Conservation (phyloP, 306 rosid species). For the Inga laurina region DNA sequence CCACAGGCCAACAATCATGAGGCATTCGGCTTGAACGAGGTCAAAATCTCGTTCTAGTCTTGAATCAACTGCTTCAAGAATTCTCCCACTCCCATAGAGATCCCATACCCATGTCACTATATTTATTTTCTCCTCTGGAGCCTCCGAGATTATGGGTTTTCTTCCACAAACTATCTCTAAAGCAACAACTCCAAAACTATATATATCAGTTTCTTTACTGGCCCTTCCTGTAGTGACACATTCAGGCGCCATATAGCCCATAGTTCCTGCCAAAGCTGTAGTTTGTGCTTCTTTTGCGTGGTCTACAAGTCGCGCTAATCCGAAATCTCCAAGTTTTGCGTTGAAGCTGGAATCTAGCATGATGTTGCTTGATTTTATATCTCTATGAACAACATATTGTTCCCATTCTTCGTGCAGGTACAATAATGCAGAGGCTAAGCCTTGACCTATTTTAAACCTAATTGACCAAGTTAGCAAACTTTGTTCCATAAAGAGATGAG, state of each 20-base stretch:
- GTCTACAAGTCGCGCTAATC: constrained; percentile 22
- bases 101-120: not conserved
- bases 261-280: not conserved
- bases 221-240: not conserved
- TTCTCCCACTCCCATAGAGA: not conserved
- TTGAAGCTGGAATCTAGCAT: constrained; percentile 34
- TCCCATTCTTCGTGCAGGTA: not conserved
- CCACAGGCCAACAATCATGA: not conserved
- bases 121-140: not conserved
- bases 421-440: not conserved
- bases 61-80: not conserved
- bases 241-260: not conserved
- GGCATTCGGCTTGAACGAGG: not conserved
- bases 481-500: constrained; percentile 1
- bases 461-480: constrained; percentile 6
- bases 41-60: not conserved
- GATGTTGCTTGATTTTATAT: constrained; percentile 31
- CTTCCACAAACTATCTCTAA: not conserved
- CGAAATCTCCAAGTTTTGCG: constrained; percentile 37
- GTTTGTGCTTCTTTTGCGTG: not conserved
- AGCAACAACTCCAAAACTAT: not conserved
- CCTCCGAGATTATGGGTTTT: not conserved
- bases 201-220: not conserved
- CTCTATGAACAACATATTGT: not conserved
- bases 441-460: constrained; percentile 24